phyloP scores from a whole-genome alignment of 164 flowering plant genomes.

The Liriodendron chinense region DNA sequence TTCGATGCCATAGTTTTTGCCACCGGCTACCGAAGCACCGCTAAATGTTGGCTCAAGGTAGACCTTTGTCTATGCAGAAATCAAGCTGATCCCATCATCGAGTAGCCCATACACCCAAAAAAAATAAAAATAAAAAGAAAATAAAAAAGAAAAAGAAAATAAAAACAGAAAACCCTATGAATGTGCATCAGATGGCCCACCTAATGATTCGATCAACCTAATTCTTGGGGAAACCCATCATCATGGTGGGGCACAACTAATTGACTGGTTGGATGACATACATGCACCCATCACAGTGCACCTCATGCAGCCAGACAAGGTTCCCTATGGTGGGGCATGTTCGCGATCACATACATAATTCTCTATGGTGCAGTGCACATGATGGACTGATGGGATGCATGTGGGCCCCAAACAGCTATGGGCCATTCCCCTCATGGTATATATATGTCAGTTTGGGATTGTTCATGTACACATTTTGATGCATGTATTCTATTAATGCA shows the following conservation, averaged over 20 bases:
- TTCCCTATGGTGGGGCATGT: too few relatives aligned
- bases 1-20: constrained; percentile 14
- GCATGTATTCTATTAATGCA: constrained; percentile 4
- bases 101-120: too few relatives aligned
- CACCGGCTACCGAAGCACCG: constrained; percentile 12
- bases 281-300: not conserved
- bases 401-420: not conserved
- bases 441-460: too few relatives aligned
- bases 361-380: not conserved
- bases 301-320: too few relatives aligned
- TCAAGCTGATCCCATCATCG: not conserved
- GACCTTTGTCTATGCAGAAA: not conserved
- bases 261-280: not conserved
- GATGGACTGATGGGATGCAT: not conserved
- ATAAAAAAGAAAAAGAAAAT: not conserved
- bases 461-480: too few relatives aligned
- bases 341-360: too few relatives aligned
- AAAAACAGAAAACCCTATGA: not conserved
- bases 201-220: not conserved
- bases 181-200: not conserved
- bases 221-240: not conserved
- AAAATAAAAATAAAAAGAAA: not conserved
- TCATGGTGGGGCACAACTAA: not conserved
- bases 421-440: not conserved
- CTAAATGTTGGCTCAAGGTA: constrained; percentile 6